These are phyloP conservation scores for Gossypium ekmanianum DNA, from an alignment of 345 rosid species.

Conservation along the genomic window DNA sequence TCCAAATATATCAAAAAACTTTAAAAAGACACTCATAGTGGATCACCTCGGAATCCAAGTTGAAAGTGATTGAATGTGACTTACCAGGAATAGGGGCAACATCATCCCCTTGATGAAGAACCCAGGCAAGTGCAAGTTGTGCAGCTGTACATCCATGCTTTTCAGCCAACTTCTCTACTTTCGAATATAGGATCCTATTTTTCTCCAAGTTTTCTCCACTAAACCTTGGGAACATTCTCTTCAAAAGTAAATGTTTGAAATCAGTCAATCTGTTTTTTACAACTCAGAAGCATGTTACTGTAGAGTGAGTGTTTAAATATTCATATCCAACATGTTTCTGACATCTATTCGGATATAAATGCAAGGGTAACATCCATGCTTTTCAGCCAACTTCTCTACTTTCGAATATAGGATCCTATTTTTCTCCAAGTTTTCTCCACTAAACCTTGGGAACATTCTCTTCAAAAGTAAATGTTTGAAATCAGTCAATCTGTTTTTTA, in stretches of 20 bases:
- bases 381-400: slow-evolving; percentile 28
- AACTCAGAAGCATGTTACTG: neutral
- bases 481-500: neutral
- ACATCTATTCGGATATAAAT: too few relatives aligned
- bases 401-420: slow-evolving; percentile 31
- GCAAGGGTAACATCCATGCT: slow-evolving; percentile 8
- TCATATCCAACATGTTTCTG: too few relatives aligned
- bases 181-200: slow-evolving; percentile 30
- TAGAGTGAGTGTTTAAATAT: too few relatives aligned
- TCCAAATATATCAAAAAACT: too few relatives aligned
- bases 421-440: slow-evolving; percentile 25
- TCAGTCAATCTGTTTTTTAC: neutral
- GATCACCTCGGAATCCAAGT: neutral
- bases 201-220: slow-evolving; percentile 24
- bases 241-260: neutral
- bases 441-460: slow-evolving; percentile 18
- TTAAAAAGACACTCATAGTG: too few relatives aligned
- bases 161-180: slow-evolving; percentile 28
- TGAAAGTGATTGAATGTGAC: neutral
- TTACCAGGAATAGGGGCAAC: slow-evolving; percentile 1
- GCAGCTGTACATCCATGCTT: slow-evolving; percentile 33
- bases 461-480: neutral
- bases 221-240: slow-evolving; percentile 18
- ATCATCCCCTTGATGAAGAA: slow-evolving; percentile 37
- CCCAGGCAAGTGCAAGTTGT: slow-evolving; percentile 47